Evolutionary conservation across 345 rosid species (phyloP), one percentile per base, ranked within the genome.

Genomic region (Moricandia moricandioides): DNA sequence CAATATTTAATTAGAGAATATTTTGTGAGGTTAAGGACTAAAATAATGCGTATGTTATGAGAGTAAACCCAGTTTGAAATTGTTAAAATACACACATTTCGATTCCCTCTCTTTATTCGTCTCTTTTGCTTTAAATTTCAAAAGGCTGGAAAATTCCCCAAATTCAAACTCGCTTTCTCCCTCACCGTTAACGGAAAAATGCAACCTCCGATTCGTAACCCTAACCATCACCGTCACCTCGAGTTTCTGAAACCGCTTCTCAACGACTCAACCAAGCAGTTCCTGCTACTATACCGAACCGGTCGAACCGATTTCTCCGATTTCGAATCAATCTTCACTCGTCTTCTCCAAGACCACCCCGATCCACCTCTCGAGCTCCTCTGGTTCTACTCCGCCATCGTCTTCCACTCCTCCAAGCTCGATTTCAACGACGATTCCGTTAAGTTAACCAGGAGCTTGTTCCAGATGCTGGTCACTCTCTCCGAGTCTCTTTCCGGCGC

Each of bases 331-430:
- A 85, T 92, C 49, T 90, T 90, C 81, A 84, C 84, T 69, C 90
- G 93, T 21, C 21, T 86, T 24, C 86, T 90, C 14, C 80, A 83
- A 10, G 78, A 60, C 60, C 29, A 77, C 2, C 86, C 88, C 43
- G 76, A 86, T 40, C 91, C 95, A 4, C 88, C 90, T 0, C 87
- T 92, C 21, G 91, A 92, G 16, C 62, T 85, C 70, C 63, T 85
- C 29, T 92, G 93, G 96, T 88, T 92, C 77, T 86, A 88, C 83
- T 78, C 92, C 24, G 87, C 93, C 2, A 26, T 88, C 33, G 78
- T 84, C 18, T 84, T 82, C 26, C 83, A 84, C 81, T 72, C 89
- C 65, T 24, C 82, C 0, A 84, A 80, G 33, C 63, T 51, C 2
- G 52, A 72, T n/a, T 56, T 80, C 16, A 14, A 43, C 0, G 77